Evolutionary conservation across 768 basidiomycete species (phyloP), one percentile per base, ranked within the genome.

Genomic region (Suillus discolor): DNA sequence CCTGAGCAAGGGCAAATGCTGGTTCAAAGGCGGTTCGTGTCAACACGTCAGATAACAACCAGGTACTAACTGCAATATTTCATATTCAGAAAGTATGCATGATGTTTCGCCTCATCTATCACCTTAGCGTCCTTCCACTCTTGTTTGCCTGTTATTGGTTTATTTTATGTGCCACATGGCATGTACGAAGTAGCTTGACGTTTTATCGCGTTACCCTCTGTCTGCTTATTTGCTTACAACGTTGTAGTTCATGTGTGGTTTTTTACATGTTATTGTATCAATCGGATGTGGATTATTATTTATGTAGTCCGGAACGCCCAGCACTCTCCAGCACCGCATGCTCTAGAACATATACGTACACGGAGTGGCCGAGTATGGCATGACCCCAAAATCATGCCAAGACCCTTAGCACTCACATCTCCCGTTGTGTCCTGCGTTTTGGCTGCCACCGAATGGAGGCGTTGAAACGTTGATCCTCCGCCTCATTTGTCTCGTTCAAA

Each of bases 1-100:
- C 75, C 78, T 89, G 38, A 86, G 85, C 77, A 91, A 89, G 73
- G 91, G 92, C 51, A 93, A 90, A 78, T 94, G 92, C 73, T 93
- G 92, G 91, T 94, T 94, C 78, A 93, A 93, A 84, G 91, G 89
- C 69, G 77, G 84, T 84, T 64, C 71, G 84, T 77, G 11, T 38
- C 15, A 60, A 25, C 20, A 28, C 18, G 28, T 60, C 41, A 12
- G 41, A 28, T 42, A 42, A 3, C 18, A 28, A 6, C 3, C 11
- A 2, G 13, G 25, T 13, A 42, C 41, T 42, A 4, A 60, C 38
- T 36, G n/a, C 6, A 15, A 61, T 23, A 13, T 9, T 36, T 31
- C 31, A 20, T 49, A 4, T 62, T 1, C 25, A 83, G 82, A 80
- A 59, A 80, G 79, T 61, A 83, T 83, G 82, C 82, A 83, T 59